Conservation (phyloP, 805 yeast species). For the Suhomyces xylopsoci region DNA sequence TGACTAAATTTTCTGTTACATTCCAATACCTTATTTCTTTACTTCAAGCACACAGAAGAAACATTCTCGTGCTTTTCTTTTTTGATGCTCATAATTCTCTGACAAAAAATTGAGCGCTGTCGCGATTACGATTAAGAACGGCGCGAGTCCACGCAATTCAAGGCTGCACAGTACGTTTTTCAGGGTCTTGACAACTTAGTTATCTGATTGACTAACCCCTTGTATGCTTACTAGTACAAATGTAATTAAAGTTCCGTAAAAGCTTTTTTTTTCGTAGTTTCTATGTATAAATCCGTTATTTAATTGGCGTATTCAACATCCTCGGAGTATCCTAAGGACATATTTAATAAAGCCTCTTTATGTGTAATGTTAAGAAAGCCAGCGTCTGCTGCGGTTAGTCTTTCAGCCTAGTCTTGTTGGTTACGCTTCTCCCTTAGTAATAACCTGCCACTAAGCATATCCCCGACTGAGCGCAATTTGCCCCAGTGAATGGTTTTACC, state of each 20-base stretch:
- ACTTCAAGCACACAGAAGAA: background rate
- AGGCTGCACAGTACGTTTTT: background rate
- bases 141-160: background rate
- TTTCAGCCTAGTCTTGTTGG: background rate
- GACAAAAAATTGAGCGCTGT: background rate
- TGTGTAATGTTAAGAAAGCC: background rate
- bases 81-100: background rate
- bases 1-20: background rate
- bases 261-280: background rate
- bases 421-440: conserved; percentile 26
- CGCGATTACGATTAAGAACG: background rate
- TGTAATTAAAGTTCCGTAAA: background rate
- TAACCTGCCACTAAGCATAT: conserved; percentile 70
- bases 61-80: background rate
- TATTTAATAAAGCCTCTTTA: background rate
- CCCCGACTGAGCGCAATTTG: conserved; percentile 54
- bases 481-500: conserved; percentile 71
- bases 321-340: background rate
- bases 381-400: background rate
- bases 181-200: background rate
- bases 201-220: background rate
- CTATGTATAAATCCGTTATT: background rate
- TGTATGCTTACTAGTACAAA: background rate
- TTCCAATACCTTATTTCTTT: background rate
- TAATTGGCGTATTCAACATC: background rate